phyloP scores from a whole-genome alignment of 371 early-diverging fungal genomes.

The Entomophthora muscae region DNA sequence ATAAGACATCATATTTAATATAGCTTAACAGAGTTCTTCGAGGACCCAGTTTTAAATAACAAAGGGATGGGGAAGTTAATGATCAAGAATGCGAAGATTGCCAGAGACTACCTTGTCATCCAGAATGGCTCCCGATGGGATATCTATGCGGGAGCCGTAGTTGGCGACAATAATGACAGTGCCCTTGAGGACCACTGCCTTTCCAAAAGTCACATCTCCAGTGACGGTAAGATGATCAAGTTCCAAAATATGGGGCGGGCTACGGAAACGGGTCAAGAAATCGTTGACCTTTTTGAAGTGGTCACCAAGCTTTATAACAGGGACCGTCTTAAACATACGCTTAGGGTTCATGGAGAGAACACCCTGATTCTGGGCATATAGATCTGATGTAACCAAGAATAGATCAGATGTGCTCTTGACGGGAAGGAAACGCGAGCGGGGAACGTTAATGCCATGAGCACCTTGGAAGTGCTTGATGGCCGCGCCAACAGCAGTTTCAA shows the following conservation, averaged over 20 bases:
- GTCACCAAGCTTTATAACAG: conserved; percentile 92
- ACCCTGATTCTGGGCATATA: conserved; percentile 88
- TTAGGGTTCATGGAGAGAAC: conserved; percentile 80
- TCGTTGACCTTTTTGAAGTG: conserved; percentile 90
- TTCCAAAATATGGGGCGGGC: conserved; percentile 91
- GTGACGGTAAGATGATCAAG: conserved; percentile 96
- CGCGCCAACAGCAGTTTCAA: too few relatives aligned
- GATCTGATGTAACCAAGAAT: conserved; percentile 91
- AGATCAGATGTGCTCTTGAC: too few relatives aligned
- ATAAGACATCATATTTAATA: too few relatives aligned
- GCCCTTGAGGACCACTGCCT: conserved; percentile 83
- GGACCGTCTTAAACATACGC: conserved; percentile 82
- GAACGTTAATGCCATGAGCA: conserved; percentile 93
- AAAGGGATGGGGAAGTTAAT: too few relatives aligned
- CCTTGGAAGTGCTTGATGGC: conserved; percentile 95
- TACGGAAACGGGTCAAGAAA: conserved; percentile 57
- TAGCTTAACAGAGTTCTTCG: too few relatives aligned
- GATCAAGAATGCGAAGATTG: conserved; percentile 78
- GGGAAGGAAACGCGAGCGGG: too few relatives aligned
- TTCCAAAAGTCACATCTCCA: conserved; percentile 95
- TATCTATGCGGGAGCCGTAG: conserved; percentile 87
- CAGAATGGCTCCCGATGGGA: conserved; percentile 92
- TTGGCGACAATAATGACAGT: conserved; percentile 99
- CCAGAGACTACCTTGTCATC: conserved; percentile 98
- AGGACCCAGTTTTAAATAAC: too few relatives aligned